phyloP scores from a whole-genome alignment of 2,329 filamentous ascomycete genomes.

The Tolypocladium cylindrosporum region DNA sequence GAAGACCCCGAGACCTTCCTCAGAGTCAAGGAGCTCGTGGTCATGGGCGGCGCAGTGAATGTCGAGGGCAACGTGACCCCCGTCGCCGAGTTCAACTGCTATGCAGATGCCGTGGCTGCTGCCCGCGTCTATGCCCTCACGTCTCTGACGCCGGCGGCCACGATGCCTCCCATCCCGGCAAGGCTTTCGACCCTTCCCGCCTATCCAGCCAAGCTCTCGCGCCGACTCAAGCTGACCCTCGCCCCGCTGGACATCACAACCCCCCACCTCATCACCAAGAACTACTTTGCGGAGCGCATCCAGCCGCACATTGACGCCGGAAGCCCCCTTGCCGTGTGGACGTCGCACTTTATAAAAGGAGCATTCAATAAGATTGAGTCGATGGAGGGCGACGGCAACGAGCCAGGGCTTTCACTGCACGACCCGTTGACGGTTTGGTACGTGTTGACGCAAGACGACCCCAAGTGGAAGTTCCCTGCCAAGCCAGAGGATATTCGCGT shows the following conservation, averaged over 20 bases:
- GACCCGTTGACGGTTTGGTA: slow-evolving; percentile 77
- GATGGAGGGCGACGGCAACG: slow-evolving; percentile 46
- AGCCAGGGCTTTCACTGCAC: slow-evolving; percentile 58
- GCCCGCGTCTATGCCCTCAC: slow-evolving; percentile 71
- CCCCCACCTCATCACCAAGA: slow-evolving; percentile 53
- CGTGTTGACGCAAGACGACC: slow-evolving; percentile 50
- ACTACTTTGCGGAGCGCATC: slow-evolving; percentile 48
- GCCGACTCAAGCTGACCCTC: slow-evolving; percentile 54
- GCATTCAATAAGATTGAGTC: slow-evolving; percentile 59
- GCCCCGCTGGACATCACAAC: slow-evolving; percentile 73
- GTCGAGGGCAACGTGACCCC: slow-evolving; percentile 76
- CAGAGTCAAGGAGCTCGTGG: slow-evolving; percentile 77
- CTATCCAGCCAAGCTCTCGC: slow-evolving; percentile 56
- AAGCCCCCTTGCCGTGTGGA: slow-evolving; percentile 67
- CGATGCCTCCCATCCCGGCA: slow-evolving; percentile 61
- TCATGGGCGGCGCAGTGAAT: slow-evolving; percentile 87
- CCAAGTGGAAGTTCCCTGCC: slow-evolving; percentile 45
- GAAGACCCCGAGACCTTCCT: slow-evolving; percentile 86
- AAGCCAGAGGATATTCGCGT: slow-evolving; percentile 74
- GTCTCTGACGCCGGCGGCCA: slow-evolving; percentile 61
- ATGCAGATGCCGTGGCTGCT: slow-evolving; percentile 72
- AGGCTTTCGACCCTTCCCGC: slow-evolving; percentile 40
- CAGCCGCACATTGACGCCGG: slow-evolving; percentile 45
- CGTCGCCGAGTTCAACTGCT: slow-evolving; percentile 89
- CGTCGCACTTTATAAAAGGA: slow-evolving; percentile 59